These are phyloP conservation scores for Excoecaria agallocha DNA, from an alignment of 345 rosid genomes.

Conservation along the genomic window DNA sequence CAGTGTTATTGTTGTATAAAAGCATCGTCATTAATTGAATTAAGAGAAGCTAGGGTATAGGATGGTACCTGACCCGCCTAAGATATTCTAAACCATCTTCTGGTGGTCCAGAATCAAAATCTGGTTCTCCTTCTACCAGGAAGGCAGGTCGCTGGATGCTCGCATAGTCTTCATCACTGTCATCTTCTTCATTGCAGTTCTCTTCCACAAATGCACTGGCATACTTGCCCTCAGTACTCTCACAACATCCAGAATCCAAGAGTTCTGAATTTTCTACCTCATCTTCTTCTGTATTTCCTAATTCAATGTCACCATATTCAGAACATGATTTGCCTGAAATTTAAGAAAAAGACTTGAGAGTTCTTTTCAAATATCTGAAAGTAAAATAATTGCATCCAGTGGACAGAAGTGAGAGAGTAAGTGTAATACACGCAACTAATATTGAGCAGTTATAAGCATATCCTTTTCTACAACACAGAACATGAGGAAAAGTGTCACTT, in stretches of 20 bases:
- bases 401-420: not conserved
- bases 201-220: conserved; percentile 24
- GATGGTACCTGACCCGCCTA: conserved; percentile 78
- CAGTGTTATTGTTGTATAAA: not conserved
- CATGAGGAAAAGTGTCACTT: not conserved
- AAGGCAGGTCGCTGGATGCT: conserved; percentile 88
- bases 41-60: not conserved
- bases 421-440: conserved; percentile 9
- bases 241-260: conserved; percentile 21
- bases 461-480: conserved; percentile 9
- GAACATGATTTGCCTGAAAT: conserved; percentile 51
- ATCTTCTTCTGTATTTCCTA: conserved; percentile 23
- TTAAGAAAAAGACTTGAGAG: conserved; percentile 19
- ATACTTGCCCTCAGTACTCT: conserved; percentile 33
- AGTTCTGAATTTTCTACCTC: conserved; percentile 23
- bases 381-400: not conserved
- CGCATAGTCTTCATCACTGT: conserved; percentile 56
- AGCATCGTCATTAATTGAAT: not conserved
- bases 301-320: conserved; percentile 30
- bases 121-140: conserved; percentile 75
- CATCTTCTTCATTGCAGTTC: conserved; percentile 52
- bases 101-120: conserved; percentile 85
- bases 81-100: conserved; percentile 89
- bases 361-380: conserved; percentile 4
- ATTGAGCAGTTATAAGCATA: not conserved